These are phyloP conservation scores for Stipa capillata DNA, from an alignment of 176 grass and related monocot species.

Conservation along the genomic window DNA sequence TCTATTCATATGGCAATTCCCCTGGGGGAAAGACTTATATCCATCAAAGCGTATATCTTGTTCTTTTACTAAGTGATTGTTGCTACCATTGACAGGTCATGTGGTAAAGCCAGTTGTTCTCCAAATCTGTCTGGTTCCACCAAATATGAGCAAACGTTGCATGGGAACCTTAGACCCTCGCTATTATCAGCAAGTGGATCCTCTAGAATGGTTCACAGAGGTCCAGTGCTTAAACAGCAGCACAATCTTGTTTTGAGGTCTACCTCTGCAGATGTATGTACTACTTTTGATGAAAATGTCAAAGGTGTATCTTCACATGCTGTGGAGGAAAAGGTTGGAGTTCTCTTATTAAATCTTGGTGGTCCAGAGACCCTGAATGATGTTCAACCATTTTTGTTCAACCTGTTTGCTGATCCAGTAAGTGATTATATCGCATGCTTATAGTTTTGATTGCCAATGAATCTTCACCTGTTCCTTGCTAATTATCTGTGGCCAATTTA, in stretches of 20 bases:
- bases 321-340: conserved; percentile 64
- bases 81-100: conserved; percentile 22
- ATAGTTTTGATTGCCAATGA: not conserved
- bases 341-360: conserved; percentile 93
- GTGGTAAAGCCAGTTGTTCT: not conserved
- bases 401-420: conserved; percentile 94
- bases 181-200: conserved; percentile 11
- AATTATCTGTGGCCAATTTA: not conserved
- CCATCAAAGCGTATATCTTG: not conserved
- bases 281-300: conserved; percentile 26
- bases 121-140: not conserved
- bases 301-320: conserved; percentile 9
- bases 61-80: not conserved
- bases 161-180: conserved; percentile 10
- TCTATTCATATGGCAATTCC: not conserved
- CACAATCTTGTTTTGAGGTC: conserved; percentile 16
- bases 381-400: conserved; percentile 97
- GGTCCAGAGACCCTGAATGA: conserved; percentile 84
- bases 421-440: conserved; percentile 7
- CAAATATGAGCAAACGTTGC: not conserved
- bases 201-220: conserved; percentile 16
- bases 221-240: conserved; percentile 1
- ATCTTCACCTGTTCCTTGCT: not conserved
- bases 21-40: not conserved
- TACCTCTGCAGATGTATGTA: conserved; percentile 20